A percentile compares a stretch with the other conserved stretches of the same genome.
phyloP scores from a whole-genome alignment of 2,329 filamentous ascomycete species.

The Nemania sp. region DNA sequence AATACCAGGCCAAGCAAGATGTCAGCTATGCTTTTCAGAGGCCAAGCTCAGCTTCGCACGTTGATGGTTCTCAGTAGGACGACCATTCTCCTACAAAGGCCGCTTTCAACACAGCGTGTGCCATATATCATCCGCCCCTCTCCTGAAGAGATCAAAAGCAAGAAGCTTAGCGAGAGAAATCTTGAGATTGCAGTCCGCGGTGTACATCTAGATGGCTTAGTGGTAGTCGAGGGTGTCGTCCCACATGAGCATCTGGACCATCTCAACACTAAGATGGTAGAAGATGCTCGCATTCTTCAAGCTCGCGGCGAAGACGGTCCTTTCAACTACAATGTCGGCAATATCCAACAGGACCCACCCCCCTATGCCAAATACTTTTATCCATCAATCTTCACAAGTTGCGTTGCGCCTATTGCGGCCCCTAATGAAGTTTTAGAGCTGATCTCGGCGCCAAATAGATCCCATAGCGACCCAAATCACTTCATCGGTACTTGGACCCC shows the following conservation, averaged over 20 bases:
- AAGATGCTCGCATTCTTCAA: conserved; percentile 59
- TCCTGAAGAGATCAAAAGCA: conserved; percentile 44
- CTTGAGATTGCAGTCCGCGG: conserved; percentile 59
- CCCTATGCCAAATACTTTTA: conserved; percentile 54
- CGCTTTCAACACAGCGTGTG: conserved; percentile 18
- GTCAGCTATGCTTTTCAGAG: conserved; percentile 10
- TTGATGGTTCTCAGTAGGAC: neutral
- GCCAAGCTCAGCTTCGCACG: conserved; percentile 11
- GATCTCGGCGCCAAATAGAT: conserved; percentile 42
- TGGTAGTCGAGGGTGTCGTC: conserved; percentile 59
- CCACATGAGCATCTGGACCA: conserved; percentile 55
- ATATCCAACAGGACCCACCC: conserved; percentile 65
- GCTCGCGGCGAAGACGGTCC: conserved; percentile 57
- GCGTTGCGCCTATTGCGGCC: conserved; percentile 4
- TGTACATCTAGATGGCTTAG: conserved; percentile 58
- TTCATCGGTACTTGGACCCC: conserved; percentile 57
- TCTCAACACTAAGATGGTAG: conserved; percentile 62
- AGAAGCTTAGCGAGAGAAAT: conserved; percentile 50
- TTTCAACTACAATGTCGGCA: conserved; percentile 67
- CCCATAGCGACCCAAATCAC: conserved; percentile 61
- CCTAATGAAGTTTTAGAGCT: conserved; percentile 26
- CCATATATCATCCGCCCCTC: conserved; percentile 33
- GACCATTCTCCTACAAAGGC: conserved; percentile 9
- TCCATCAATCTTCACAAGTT: conserved; percentile 59
- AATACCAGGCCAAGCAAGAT: conserved; percentile 3